phyloP scores from a whole-genome alignment of 371 early-diverging fungal species.

The Parasitella parasitica region DNA sequence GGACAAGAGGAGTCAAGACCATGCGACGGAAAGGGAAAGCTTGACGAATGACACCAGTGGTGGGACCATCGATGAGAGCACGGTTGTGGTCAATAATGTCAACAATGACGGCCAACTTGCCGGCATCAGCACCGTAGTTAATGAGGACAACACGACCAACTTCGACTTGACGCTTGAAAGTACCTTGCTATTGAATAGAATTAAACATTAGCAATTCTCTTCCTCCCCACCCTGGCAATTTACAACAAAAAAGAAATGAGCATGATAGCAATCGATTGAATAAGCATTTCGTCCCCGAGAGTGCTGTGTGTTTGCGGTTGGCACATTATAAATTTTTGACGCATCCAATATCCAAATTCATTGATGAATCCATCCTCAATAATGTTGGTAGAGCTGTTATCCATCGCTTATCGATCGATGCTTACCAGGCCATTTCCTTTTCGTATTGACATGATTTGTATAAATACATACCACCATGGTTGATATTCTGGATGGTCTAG shows the following conservation, averaged over 20 bases:
- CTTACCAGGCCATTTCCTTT: neutral
- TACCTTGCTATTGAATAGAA: conserved; percentile 38
- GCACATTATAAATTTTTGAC: neutral
- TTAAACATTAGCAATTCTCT: neutral
- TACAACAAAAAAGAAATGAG: neutral
- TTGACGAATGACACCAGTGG: conserved; percentile 91
- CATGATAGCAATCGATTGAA: neutral
- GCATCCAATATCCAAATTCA: neutral
- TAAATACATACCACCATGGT: conserved; percentile 32
- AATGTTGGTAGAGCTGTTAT: neutral
- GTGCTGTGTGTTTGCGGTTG: neutral
- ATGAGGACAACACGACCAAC: conserved; percentile 97
- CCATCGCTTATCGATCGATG: neutral
- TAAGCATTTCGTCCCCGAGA: too few relatives aligned
- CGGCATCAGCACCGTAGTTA: conserved; percentile 90
- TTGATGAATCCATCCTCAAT: conserved; percentile 2
- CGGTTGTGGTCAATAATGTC: conserved; percentile 99
- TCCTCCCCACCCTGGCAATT: too few relatives aligned
- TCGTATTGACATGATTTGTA: neutral
- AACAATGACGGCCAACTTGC: conserved; percentile 96
- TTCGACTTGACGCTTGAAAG: conserved; percentile 93
- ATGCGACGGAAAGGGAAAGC: conserved; percentile 84
- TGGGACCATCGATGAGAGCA: conserved; percentile 96
- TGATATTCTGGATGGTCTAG: conserved; percentile 30
- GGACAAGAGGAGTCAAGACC: conserved; percentile 84